A percentile compares a stretch with the other conserved stretches of the same genome.
Conservation (phyloP, 2,329 filamentous ascomycete species). For the Aureobasidium sp. region DNA sequence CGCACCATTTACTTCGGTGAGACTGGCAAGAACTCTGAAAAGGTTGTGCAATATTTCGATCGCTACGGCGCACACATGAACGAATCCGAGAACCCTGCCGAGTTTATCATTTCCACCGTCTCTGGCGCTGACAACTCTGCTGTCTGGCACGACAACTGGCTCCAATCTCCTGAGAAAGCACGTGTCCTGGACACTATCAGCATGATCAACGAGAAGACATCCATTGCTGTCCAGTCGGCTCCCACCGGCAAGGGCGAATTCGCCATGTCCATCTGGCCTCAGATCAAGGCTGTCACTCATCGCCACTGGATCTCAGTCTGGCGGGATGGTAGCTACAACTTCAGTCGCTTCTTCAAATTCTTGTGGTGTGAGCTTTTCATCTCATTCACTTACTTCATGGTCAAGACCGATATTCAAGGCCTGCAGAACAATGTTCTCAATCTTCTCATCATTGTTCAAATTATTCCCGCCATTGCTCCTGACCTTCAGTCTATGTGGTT, state of each 20-base stretch:
- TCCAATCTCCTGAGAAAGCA: constrained; percentile 36
- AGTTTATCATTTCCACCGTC: constrained; percentile 58
- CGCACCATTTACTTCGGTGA: constrained; percentile 42
- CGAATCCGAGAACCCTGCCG: constrained; percentile 64
- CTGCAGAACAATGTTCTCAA: constrained; percentile 24
- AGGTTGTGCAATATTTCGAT: constrained; percentile 52
- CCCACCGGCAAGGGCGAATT: not conserved
- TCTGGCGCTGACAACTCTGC: constrained; percentile 39
- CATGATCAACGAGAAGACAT: constrained; percentile 1
- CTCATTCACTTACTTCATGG: constrained; percentile 37
- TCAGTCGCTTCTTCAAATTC: constrained; percentile 21
- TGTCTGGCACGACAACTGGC: constrained; percentile 40
- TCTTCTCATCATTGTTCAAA: constrained; percentile 10
- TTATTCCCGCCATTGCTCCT: constrained; percentile 5
- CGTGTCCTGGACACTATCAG: constrained; percentile 30
- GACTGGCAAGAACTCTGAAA: constrained; percentile 36
- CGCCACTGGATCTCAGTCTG: constrained; percentile 13
- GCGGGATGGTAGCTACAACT: constrained; percentile 15
- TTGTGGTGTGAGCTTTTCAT: constrained; percentile 49
- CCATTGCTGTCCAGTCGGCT: not conserved
- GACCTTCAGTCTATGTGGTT: constrained; percentile 41
- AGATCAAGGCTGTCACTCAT: constrained; percentile 8
- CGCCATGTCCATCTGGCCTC: constrained; percentile 4
- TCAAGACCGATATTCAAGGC: constrained; percentile 25
- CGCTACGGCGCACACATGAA: constrained; percentile 55